phyloP scores from a whole-genome alignment of 805 yeast species.

The Ogataea sp. region DNA sequence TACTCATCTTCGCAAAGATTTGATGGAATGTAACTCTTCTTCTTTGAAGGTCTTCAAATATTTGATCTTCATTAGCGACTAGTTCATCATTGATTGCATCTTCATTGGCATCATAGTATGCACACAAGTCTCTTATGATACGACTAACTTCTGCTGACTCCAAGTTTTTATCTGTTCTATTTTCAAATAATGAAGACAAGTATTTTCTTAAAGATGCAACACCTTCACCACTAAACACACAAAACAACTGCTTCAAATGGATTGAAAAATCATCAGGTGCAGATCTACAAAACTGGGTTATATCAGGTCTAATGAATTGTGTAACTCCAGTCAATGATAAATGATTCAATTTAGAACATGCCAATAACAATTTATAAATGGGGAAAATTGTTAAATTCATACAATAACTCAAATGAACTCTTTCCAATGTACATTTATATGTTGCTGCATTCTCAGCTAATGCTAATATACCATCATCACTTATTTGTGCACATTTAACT shows the following conservation, averaged over 20 bases:
- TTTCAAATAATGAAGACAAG: constrained; percentile 32
- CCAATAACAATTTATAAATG: constrained; percentile 60
- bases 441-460: constrained; percentile 50
- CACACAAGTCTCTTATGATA: constrained; percentile 19
- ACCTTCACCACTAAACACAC: constrained; percentile 91
- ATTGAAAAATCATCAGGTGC: constrained; percentile 91
- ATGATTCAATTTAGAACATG: constrained; percentile 84
- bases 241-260: constrained; percentile 76
- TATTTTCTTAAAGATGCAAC: constrained; percentile 69
- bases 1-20: constrained; percentile 19
- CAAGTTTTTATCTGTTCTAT: constrained; percentile 16
- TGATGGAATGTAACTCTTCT: constrained; percentile 17
- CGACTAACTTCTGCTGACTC: constrained; percentile 24
- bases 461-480: constrained; percentile 73
- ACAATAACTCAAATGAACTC: constrained; percentile 91
- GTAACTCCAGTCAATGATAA: constrained; percentile 86
- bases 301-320: constrained; percentile 81
- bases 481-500: constrained; percentile 83
- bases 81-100: neutral
- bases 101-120: neutral
- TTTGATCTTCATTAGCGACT: neutral
- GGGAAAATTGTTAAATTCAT: constrained; percentile 73
- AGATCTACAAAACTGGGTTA: constrained; percentile 79
- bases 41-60: constrained; percentile 5
- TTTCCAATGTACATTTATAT: constrained; percentile 70